Evolutionary conservation across 2,329 filamentous ascomycete species (phyloP).

Genomic region (Monilinia fructigena): DNA sequence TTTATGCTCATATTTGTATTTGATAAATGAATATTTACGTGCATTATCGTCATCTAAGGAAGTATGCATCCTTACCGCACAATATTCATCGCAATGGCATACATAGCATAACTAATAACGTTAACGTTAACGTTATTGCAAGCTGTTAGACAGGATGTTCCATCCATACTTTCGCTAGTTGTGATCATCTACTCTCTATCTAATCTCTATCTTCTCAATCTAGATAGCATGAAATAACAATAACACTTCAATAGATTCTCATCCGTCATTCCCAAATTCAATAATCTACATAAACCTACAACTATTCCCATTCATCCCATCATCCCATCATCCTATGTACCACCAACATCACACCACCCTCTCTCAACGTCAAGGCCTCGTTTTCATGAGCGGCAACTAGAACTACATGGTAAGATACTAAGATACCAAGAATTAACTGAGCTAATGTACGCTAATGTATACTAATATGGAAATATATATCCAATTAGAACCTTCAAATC

Average conservation of each 20-base stretch:
- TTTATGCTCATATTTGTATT: background rate
- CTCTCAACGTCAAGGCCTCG: background rate
- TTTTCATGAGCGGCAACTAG: conserved; percentile 3
- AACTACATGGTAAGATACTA: background rate
- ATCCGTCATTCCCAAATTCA: conserved; percentile 10
- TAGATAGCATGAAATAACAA: background rate
- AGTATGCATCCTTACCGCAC: background rate
- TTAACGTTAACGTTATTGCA: background rate
- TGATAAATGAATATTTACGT: background rate
- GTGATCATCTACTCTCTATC: background rate
- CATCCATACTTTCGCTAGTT: background rate
- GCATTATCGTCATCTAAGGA: conserved; percentile 3
- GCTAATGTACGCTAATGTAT: background rate
- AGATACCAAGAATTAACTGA: background rate
- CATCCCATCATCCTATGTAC: background rate
- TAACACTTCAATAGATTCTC: background rate
- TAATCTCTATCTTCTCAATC: background rate
- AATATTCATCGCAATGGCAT: background rate
- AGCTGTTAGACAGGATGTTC: no score
- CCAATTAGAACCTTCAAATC: conserved; percentile 12
- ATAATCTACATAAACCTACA: conserved; percentile 1
- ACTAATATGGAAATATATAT: conserved; percentile 2
- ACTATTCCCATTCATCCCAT: background rate
- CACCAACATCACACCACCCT: background rate
- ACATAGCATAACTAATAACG: background rate